Evolutionary conservation across 1,284 basidiomycete species (phyloP), one percentile per base, ranked within the genome.

Genomic region (Psilocybe mexicana): DNA sequence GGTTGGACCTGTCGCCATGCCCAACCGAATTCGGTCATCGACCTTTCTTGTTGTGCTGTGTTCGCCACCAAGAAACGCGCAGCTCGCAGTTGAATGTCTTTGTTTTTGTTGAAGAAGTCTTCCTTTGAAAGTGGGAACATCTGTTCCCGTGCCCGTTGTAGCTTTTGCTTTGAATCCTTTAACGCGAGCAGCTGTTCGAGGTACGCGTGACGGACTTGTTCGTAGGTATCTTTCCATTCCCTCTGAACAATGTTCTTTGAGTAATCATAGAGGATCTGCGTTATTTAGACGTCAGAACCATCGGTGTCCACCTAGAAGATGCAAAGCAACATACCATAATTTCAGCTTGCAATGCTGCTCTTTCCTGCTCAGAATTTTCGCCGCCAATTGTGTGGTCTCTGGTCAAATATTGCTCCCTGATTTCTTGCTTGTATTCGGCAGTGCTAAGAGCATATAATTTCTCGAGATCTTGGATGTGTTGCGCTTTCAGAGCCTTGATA

Each of bases 21-120:
- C 87, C 86, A 89, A 0, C 70, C 70, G 65, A 75, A 84, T 53
- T 83, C 74, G 12, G 59, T 66, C 66, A 81, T 65, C 76, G 83
- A 81, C 61, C 67, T 76, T 51, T 86, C 84, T 64, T 77, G 75
- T 45, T 71, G 70, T 11, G 56, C 50, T 7, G 58, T 58, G 43
- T 80, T 72, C 1, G 73, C 64, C 8, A 70, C 65, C 44, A 89
- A 69, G 63, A 84, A 87, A 52, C 72, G 73, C 7, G 83, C 84
- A 6, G 82, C 72, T 2, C 82, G 79, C 24, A 82, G 64, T 68
- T 82, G 79, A 0, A 76, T 67, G 43, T 84, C 83, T 36, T 75
- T 76, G 69, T 43, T 72, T 77, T 23, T 73, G 69, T 2, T 73
- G 63, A 33, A 6, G 63, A 80, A 88, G 7, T 84, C 81, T 5